Evolutionary conservation across 768 basidiomycete species (phyloP).

Genomic region (Podaxis sp.): DNA sequence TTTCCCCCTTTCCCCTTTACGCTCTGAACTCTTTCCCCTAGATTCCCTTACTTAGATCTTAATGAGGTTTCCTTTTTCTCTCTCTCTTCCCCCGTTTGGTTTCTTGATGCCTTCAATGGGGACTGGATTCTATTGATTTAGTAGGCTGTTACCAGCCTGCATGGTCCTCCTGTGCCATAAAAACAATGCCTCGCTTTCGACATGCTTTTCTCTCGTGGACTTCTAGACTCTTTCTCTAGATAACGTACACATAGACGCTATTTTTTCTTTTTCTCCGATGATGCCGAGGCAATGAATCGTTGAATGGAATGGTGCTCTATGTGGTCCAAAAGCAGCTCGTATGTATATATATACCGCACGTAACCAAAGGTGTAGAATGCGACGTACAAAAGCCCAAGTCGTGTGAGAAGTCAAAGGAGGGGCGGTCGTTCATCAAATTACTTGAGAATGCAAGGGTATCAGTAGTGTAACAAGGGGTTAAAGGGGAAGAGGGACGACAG

Average conservation of each 20-base stretch:
- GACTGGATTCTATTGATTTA: neutral
- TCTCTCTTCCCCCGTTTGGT: neutral
- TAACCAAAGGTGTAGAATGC: neutral
- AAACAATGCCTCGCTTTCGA: neutral
- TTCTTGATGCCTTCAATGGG: neutral
- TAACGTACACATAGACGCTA: neutral
- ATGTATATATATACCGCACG: neutral
- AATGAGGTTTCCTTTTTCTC: neutral
- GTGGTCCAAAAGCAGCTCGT: neutral
- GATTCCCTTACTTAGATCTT: neutral
- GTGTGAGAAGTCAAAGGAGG: neutral
- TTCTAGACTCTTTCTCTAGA: neutral
- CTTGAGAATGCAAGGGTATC: conserved; percentile 9
- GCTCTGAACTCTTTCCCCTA: neutral
- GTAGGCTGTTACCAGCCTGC: too few species aligned
- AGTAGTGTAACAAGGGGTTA: conserved; percentile 1
- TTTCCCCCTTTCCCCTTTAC: neutral
- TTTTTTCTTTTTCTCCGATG: neutral
- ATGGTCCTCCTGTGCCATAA: too few species aligned
- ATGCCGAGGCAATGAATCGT: too few species aligned
- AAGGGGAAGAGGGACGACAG: neutral
- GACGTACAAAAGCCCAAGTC: too few species aligned
- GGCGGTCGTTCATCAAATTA: neutral
- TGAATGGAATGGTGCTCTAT: too few species aligned
- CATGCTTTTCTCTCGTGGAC: neutral